Conservation (phyloP, 768 basidiomycete genomes). For the Austroboletus festivus region DNA sequence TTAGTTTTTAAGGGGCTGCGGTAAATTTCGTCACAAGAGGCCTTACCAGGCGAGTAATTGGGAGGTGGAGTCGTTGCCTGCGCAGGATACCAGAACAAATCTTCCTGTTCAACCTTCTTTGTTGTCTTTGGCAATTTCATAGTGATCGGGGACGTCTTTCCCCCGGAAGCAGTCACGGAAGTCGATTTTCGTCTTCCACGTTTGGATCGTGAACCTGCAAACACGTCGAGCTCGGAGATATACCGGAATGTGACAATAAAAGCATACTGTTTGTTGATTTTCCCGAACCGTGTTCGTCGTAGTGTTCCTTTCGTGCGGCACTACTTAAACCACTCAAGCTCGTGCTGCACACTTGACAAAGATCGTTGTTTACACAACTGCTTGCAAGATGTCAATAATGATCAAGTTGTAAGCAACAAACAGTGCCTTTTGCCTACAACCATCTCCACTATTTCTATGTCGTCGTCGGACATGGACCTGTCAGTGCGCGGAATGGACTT, state of each 20-base stretch:
- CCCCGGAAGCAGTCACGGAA: background rate
- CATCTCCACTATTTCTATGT: conserved; percentile 28
- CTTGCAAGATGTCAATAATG: conserved; percentile 7
- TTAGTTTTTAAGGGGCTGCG: conserved; percentile 12
- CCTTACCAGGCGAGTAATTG: conserved; percentile 69
- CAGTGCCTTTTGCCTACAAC: too few relatives aligned
- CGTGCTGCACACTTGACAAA: conserved; percentile 51
- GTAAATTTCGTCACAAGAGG: conserved; percentile 13
- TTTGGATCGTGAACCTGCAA: conserved; percentile 10
- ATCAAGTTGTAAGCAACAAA: background rate
- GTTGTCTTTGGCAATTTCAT: conserved; percentile 13
- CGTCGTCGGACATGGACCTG: conserved; percentile 23
- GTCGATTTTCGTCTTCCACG: conserved; percentile 17
- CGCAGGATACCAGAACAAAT: conserved; percentile 65
- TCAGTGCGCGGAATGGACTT: background rate
- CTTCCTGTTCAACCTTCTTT: conserved; percentile 26
- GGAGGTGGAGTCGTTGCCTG: conserved; percentile 41
- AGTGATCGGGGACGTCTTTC: background rate
- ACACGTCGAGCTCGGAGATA: background rate
- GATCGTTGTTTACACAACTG: conserved; percentile 16
- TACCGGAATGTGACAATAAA: background rate
- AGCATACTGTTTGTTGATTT: conserved; percentile 14
- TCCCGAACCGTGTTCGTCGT: conserved; percentile 44
- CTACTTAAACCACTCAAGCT: conserved; percentile 39
- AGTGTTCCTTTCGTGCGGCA: conserved; percentile 50